A percentile compares a stretch with the other conserved stretches of the same genome.
These are phyloP conservation scores for Kurtzmaniella natalensis DNA, from an alignment of 1,139 yeast species.

Conservation along the genomic window DNA sequence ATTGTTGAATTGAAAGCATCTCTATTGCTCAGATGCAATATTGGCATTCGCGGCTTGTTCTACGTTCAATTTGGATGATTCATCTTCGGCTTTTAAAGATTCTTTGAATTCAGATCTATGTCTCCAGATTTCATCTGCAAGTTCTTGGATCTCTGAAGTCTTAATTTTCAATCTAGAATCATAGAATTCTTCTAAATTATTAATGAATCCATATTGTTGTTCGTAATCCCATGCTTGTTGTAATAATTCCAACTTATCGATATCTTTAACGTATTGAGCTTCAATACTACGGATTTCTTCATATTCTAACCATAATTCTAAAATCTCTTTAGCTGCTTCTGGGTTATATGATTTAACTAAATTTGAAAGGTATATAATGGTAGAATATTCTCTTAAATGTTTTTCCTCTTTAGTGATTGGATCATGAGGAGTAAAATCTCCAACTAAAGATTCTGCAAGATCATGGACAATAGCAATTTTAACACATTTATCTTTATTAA, in stretches of 20 bases:
- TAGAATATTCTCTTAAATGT: conserved; percentile 73
- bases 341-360: conserved; percentile 62
- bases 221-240: conserved; percentile 92
- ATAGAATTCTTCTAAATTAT: conserved; percentile 67
- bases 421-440: conserved; percentile 90
- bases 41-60: too few relatives aligned
- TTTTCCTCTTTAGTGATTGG: conserved; percentile 64
- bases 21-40: too few relatives aligned
- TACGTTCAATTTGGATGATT: too few relatives aligned
- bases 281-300: conserved; percentile 79
- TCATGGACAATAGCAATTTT: conserved; percentile 90
- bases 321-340: conserved; percentile 60
- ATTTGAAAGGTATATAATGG: conserved; percentile 64
- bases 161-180: conserved; percentile 59
- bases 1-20: too few relatives aligned
- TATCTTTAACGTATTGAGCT: conserved; percentile 87
- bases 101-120: too few relatives aligned
- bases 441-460: conserved; percentile 90
- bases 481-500: conserved; percentile 55
- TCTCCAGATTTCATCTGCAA: conserved; percentile 79
- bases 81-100: too few relatives aligned
- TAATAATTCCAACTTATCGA: conserved; percentile 90
- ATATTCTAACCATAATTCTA: conserved; percentile 83
- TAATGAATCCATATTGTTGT: conserved; percentile 51
- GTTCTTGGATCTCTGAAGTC: conserved; percentile 63